Evolutionary conservation across 2,329 filamentous ascomycete genomes (phyloP).

Genomic region (Alternaria gaisen): DNA sequence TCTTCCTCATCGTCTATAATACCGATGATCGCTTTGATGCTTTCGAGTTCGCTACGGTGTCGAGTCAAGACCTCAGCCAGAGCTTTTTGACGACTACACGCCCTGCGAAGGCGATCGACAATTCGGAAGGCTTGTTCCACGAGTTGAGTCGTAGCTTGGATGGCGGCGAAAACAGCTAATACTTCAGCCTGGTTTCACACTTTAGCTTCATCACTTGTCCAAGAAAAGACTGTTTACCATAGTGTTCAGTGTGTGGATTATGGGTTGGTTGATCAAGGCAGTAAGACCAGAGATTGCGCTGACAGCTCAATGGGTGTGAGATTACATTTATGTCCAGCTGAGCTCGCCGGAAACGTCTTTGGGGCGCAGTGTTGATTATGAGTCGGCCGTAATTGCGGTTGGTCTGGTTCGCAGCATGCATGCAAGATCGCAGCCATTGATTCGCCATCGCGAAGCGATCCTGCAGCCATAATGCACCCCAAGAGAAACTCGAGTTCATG

Average conservation of each 20-base stretch:
- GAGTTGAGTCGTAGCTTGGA: slow-evolving; percentile 13
- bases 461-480: slow-evolving; percentile 12
- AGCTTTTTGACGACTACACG: slow-evolving; percentile 22
- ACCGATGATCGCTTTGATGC: neutral
- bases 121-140: slow-evolving; percentile 20
- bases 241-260: neutral
- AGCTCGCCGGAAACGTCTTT: neutral
- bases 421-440: slow-evolving; percentile 1
- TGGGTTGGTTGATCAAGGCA: neutral
- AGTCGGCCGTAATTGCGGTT: slow-evolving; percentile 1
- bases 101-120: slow-evolving; percentile 21
- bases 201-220: neutral
- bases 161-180: neutral
- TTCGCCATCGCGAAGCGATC: slow-evolving; percentile 4
- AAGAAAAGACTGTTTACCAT: neutral
- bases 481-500: neutral
- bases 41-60: neutral
- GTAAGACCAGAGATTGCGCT: neutral
- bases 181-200: neutral
- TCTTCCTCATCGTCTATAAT: neutral
- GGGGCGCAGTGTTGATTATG: slow-evolving; percentile 9
- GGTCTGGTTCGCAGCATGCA: slow-evolving; percentile 12
- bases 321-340: neutral
- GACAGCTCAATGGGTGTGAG: neutral
- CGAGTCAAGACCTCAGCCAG: neutral